Evolutionary conservation across 129 eudicot genomes (phyloP).

Genomic region (Flaveria linearis): DNA sequence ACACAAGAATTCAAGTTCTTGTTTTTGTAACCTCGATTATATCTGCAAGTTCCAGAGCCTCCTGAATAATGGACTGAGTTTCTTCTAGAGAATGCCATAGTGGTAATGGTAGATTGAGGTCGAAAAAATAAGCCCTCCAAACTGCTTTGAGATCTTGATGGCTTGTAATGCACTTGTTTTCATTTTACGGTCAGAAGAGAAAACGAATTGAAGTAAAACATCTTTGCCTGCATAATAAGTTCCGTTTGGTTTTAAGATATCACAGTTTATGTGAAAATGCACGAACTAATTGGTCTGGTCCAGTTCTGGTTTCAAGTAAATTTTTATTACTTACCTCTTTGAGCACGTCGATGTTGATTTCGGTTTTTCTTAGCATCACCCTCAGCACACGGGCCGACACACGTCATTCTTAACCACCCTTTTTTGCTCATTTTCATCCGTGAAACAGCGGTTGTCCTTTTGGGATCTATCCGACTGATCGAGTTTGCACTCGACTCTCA

Average conservation of each 20-base stretch:
- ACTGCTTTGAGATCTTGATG: constrained; percentile 68
- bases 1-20: constrained; percentile 92
- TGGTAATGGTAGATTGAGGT: constrained; percentile 87
- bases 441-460: constrained; percentile 63
- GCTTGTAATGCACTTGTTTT: constrained; percentile 79
- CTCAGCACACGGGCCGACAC: constrained; percentile 77
- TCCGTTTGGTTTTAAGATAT: neutral
- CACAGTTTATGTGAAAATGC: too few relatives aligned
- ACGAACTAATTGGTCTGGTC: too few relatives aligned
- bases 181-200: constrained; percentile 74
- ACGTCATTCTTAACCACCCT: constrained; percentile 60
- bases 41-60: constrained; percentile 77
- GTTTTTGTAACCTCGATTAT: constrained; percentile 83
- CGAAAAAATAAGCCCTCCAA: constrained; percentile 81
- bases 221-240: constrained; percentile 68
- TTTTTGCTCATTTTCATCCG: constrained; percentile 77
- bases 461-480: constrained; percentile 65
- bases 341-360: constrained; percentile 80
- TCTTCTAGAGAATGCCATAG: constrained; percentile 79
- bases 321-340: constrained; percentile 62
- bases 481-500: constrained; percentile 66
- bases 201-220: constrained; percentile 87
- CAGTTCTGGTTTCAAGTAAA: neutral
- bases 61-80: constrained; percentile 59
- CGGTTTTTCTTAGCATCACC: constrained; percentile 73